Evolutionary conservation across 768 basidiomycete species (phyloP).

Genomic region (Boletus sp.): DNA sequence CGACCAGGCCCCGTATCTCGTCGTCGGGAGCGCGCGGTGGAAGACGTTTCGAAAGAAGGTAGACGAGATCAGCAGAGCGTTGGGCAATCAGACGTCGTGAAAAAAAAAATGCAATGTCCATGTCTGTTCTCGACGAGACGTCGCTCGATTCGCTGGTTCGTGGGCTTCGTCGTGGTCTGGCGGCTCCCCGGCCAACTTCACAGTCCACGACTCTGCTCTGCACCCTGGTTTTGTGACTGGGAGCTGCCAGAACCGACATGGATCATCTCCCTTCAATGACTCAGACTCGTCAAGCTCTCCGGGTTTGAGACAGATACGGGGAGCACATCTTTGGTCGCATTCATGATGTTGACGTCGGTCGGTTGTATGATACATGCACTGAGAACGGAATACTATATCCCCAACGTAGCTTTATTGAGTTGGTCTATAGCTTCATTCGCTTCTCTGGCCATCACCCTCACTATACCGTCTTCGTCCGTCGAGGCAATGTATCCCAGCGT

Average conservation of each 20-base stretch:
- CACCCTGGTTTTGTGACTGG: slow-evolving; percentile 4
- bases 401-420: slow-evolving; percentile 46
- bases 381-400: slow-evolving; percentile 10
- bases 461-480: slow-evolving; percentile 71
- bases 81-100: slow-evolving; percentile 41
- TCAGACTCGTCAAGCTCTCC: slow-evolving; percentile 63
- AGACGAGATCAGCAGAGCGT: slow-evolving; percentile 69
- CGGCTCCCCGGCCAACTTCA: slow-evolving; percentile 22
- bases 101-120: neutral
- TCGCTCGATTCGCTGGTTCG: slow-evolving; percentile 19
- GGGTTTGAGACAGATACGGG: slow-evolving; percentile 95
- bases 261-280: slow-evolving; percentile 74
- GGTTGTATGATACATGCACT: neutral
- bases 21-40: slow-evolving; percentile 65
- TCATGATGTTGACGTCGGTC: neutral
- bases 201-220: slow-evolving; percentile 21
- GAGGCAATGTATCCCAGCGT: slow-evolving; percentile 68
- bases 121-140: neutral
- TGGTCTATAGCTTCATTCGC: slow-evolving; percentile 53
- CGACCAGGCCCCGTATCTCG: slow-evolving; percentile 56
- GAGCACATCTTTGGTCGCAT: slow-evolving; percentile 34
- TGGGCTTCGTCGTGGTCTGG: slow-evolving; percentile 25
- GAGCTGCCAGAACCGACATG: slow-evolving; percentile 54
- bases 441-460: slow-evolving; percentile 76
- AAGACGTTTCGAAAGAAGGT: slow-evolving; percentile 66